Base-by-base conservation (phyloP, 345 rosid genomes). In the Eucalyptus rudis region DNA sequence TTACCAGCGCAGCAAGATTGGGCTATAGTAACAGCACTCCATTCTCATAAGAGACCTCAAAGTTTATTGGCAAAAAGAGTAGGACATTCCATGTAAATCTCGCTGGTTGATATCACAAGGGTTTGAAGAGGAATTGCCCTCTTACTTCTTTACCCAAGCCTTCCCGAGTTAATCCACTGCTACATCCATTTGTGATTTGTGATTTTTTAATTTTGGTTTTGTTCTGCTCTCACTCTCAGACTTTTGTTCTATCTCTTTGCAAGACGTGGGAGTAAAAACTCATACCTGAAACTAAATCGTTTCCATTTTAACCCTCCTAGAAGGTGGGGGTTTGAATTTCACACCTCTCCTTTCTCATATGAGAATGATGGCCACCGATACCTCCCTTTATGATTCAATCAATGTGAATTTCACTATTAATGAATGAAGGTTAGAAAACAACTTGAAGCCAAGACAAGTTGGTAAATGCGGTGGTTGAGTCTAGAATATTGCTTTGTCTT, bases 41-140 rank as follows among this genome's bases (percentile, higher is more conserved):
- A 15, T n/a, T 66, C 76, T 66, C 76, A 33, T 15, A 66, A 13
- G 76, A n/a, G 76, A 19, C 40, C 76, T 66, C 76, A 66, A 66
- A 66, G 76, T n/a, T 66, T 66, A 31, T 31, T 66, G 22, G 79
- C 62, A 95, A 85, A 66, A 95, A 93, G 96, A 93, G 94, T 58
- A 88, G 89, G 91, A 95, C 90, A 66, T 66, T 3, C 11, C 6
- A 15, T 31, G 17, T 19, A 66, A 66, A 66, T n/a, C 40, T 15
- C 3, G 76, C 7, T n/a, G 5, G 64, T 58, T 31, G 76, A 64
- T n/a, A n/a, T n/a, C 76, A n/a, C 20, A 14, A 14, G 40, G 40
- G 40, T 17, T 66, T 66, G 40, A n/a, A n/a, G 40, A n/a, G 76
- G 76, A 15, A n/a, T 66, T 66, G 40, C 76, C 76, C 76, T n/a